Evolutionary conservation across 2,329 filamentous ascomycete species (phyloP).

Genomic region (Sporothrix pallida): DNA sequence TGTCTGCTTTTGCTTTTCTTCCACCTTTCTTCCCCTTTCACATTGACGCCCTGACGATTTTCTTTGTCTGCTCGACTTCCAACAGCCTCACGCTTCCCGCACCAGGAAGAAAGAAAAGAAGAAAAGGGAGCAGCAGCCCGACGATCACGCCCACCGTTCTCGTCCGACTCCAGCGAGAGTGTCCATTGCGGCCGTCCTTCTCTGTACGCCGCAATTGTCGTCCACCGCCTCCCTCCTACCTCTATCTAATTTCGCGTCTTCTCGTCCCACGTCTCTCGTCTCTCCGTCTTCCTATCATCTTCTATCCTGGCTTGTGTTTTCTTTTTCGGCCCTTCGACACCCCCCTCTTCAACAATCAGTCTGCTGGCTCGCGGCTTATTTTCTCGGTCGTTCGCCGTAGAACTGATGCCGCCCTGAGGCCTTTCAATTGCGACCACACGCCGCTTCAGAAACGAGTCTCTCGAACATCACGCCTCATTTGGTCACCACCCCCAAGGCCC

Average conservation of each 20-base stretch:
- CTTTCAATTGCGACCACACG: not conserved
- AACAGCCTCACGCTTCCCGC: constrained; percentile 24
- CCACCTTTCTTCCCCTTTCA: not conserved
- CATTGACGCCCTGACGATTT: not conserved
- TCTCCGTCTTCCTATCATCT: constrained; percentile 5
- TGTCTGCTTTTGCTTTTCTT: not conserved
- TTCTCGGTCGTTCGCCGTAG: not conserved
- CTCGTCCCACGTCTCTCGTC: not conserved
- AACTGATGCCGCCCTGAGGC: constrained; percentile 7
- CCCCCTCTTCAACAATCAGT: not conserved
- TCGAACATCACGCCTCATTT: not conserved
- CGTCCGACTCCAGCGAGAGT: constrained; percentile 5
- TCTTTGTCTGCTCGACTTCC: constrained; percentile 25
- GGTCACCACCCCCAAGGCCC: not conserved
- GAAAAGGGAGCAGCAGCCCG: not conserved
- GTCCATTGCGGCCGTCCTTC: constrained; percentile 7
- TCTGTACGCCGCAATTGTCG: not conserved
- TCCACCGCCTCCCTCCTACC: constrained; percentile 16
- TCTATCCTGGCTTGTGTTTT: not conserved
- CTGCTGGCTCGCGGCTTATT: not conserved
- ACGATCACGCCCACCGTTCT: constrained; percentile 6
- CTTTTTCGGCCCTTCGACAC: not conserved
- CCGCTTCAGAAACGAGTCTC: not conserved
- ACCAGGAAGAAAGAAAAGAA: constrained; percentile 10
- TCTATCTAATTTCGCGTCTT: constrained; percentile 1